Percentiles rank a stretch among this genome's conserved stretches.
Evolutionary conservation across 768 basidiomycete genomes (phyloP).

Genomic region (Tulasnella sp.): DNA sequence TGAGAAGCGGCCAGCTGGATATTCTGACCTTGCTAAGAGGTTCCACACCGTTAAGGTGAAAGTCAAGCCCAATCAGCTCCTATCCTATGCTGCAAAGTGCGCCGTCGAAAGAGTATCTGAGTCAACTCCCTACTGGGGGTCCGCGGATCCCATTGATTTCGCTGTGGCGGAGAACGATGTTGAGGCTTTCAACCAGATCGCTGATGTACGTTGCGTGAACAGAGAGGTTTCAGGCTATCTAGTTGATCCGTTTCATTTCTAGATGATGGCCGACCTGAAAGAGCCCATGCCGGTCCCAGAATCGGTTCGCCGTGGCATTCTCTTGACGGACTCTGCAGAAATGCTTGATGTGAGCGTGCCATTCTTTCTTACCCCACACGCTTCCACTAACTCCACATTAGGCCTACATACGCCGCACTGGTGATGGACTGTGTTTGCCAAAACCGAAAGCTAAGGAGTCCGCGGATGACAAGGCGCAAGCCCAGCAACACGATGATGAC

Average conservation of each 20-base stretch:
- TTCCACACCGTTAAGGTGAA: conserved; percentile 34
- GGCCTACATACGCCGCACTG: conserved; percentile 49
- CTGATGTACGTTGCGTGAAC: background rate
- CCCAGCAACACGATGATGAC: conserved; percentile 34
- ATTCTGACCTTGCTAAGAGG: conserved; percentile 47
- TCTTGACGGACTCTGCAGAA: conserved; percentile 38
- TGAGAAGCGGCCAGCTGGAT: conserved; percentile 33
- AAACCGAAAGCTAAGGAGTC: conserved; percentile 28
- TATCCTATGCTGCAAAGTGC: background rate
- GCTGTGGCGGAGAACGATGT: background rate
- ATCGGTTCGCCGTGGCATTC: conserved; percentile 28
- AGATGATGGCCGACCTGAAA: conserved; percentile 28
- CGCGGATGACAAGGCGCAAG: conserved; percentile 23
- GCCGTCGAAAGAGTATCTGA: background rate
- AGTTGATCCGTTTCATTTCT: conserved; percentile 23
- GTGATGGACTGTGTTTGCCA: conserved; percentile 28
- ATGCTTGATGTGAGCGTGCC: conserved; percentile 41
- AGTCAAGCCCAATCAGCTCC: background rate
- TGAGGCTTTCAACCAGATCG: conserved; percentile 1
- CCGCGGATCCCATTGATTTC: background rate
- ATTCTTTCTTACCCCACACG: background rate
- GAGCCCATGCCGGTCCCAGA: background rate
- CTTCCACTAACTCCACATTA: conserved; percentile 21
- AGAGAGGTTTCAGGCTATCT: background rate
- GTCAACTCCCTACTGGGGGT: background rate